These are phyloP conservation scores for Pneumocystis canis DNA, from an alignment of 1,139 yeast genomes.

Conservation along the genomic window DNA sequence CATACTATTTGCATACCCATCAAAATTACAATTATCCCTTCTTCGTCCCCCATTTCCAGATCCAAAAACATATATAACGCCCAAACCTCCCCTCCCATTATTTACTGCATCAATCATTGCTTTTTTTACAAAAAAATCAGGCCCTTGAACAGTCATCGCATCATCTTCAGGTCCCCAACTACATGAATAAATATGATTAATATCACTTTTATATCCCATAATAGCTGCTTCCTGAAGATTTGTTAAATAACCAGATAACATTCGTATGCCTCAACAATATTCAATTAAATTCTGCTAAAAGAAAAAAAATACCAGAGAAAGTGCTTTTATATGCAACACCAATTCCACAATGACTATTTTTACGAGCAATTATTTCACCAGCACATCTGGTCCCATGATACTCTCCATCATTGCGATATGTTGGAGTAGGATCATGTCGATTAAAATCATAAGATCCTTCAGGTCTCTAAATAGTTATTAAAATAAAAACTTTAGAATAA, in stretches of 20 bases:
- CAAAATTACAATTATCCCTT: slow-evolving; percentile 89
- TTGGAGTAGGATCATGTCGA: slow-evolving; percentile 57
- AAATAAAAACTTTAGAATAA: neutral
- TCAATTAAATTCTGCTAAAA: neutral
- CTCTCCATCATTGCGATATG: slow-evolving; percentile 72
- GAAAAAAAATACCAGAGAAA: slow-evolving; percentile 54
- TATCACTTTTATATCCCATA: slow-evolving; percentile 58
- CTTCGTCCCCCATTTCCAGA: slow-evolving; percentile 81
- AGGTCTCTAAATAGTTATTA: slow-evolving; percentile 29
- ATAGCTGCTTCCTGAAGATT: slow-evolving; percentile 87
- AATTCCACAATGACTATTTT: slow-evolving; percentile 75
- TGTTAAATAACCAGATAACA: slow-evolving; percentile 64
- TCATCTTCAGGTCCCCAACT: slow-evolving; percentile 99
- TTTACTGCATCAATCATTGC: slow-evolving; percentile 76
- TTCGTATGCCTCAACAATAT: slow-evolving; percentile 30
- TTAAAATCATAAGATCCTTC: slow-evolving; percentile 89
- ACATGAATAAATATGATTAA: slow-evolving; percentile 85
- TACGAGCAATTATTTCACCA: slow-evolving; percentile 83
- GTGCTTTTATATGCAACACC: slow-evolving; percentile 84
- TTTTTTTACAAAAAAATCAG: slow-evolving; percentile 59
- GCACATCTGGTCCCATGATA: slow-evolving; percentile 97
- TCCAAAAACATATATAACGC: slow-evolving; percentile 87
- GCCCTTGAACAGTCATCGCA: slow-evolving; percentile 74
- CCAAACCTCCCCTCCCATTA: slow-evolving; percentile 68
- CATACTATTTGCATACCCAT: slow-evolving; percentile 93